Evolutionary conservation across 345 rosid species (phyloP).

Genomic region (Syzygium grande): DNA sequence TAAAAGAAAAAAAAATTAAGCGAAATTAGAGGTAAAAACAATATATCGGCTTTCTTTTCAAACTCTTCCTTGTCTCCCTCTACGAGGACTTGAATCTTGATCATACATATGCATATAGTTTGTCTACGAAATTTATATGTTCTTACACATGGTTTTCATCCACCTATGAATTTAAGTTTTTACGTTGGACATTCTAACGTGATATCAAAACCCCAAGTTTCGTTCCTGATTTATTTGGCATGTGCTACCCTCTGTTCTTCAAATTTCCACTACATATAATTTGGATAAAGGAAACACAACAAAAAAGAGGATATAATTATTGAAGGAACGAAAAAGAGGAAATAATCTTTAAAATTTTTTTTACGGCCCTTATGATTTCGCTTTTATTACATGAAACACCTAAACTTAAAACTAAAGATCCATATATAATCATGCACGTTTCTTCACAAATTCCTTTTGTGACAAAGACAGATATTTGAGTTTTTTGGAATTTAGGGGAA

Average conservation of each 20-base stretch:
- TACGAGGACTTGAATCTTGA: not conserved
- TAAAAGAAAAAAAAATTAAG: not conserved
- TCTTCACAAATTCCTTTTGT: no score
- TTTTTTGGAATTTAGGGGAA: no score
- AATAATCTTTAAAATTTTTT: not conserved
- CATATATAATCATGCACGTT: not conserved
- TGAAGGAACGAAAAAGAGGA: not conserved
- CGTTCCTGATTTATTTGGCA: not conserved
- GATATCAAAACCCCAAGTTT: fast-evolving
- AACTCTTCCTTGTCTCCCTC: not conserved
- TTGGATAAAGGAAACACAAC: not conserved
- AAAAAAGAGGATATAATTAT: not conserved
- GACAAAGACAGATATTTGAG: no score
- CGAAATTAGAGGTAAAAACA: not conserved
- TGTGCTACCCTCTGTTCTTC: not conserved
- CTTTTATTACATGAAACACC: not conserved
- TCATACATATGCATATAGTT: fast-evolving
- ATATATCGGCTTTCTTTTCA: not conserved
- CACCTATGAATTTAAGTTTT: fast-evolving
- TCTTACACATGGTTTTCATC: not conserved
- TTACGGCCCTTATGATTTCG: not conserved
- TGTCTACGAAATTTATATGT: not conserved
- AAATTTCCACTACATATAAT: not conserved
- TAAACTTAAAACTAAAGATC: not conserved
- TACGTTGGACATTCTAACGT: fast-evolving